Evolutionary conservation across 225 moss, liverwort and hornwort genomes (phyloP), one percentile per base, ranked within the genome.

Genomic region (Pseudoscleropodium purum): DNA sequence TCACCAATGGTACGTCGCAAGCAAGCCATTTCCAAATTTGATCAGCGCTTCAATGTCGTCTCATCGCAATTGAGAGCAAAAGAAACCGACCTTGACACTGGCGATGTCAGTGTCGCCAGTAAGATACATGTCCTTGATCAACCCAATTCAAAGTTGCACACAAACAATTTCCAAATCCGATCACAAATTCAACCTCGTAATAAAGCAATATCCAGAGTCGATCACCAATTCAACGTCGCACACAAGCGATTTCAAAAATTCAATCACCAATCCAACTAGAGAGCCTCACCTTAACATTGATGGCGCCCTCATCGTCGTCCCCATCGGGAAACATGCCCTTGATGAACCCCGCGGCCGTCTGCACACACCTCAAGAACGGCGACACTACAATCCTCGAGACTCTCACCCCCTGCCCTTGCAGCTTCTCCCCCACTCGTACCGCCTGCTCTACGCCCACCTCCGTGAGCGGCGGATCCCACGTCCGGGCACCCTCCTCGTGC

Each of bases 391-490:
- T 92, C 26, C 94, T 89, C 7, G 92, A 89, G 23, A 96, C 82
- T 14, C 25, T 63, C 34, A 94, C 83, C 12, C 94, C 93, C 36
- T 96, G 90, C 25, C 56, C 69, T 54, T 90, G 89, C 90, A 96
- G 56, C 88, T 89, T 90, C 77, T 85, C 86, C 63, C 95, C 96
- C 14, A 85, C 94, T 24, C 75, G 68, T 78, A 64, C 79, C 72
- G 95, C 95, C 81, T 95, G 95, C 65, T 86, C 79, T n/a, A 91
- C 79, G 24, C 96, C 96, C 45, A 75, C 84, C 78, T 93, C 90
- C 43, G 95, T 93, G 49, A 96, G 88, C 14, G 94, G 95, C 63
- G 96, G 96, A 91, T 96, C 96, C 95, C 95, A 96, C 7, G 95
- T 93, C 85, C 96, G 87, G 4, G 82, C 91, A 7, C 92, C 96